Evolutionary conservation across 176 grass and related monocot genomes (phyloP), one percentile per base, ranked within the genome.

Genomic region (Calamus simplicifolius): DNA sequence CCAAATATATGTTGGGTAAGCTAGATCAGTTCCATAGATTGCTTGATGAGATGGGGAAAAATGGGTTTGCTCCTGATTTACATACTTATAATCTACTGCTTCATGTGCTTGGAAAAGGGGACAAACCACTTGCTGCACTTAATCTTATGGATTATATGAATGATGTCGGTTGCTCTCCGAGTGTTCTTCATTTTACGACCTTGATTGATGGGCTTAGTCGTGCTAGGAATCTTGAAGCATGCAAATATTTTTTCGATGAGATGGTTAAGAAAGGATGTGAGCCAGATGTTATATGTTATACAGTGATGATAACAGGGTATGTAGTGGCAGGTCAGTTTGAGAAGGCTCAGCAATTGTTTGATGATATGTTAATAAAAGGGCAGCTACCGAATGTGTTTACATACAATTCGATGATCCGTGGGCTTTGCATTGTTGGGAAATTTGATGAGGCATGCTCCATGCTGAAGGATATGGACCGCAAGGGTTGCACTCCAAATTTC

Each of bases 121-220:
- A 96, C 60, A 96, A 96, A 54, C 86, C 92, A 16, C 76, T 90
- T 52, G 87, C 92, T 35, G 92, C 87, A 70, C 83, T 90, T 62
- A 90, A 96, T 79, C 75, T 96, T 69, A 68, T 96, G 48, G 90
- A 88, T 73, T 85, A 96, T 73, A 96, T 96, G 92, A 76, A 69
- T 49, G 84, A 97, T 77, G 77, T 88, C 54, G 86, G 75, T 14
- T 91, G 80, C 67, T 51, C 73, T 51, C 87, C 92, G 0, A 90
- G 52, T 85, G 83, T 91, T 35, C 87, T 97, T 25, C 87, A 91
- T 90, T 97, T 97, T 69, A 97, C 92, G 50, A 91, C 90, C 57
- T 73, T 97, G 80, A 91, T 97, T 5, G 87, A 97, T 59, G 92
- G 92, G 68, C 81, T 97, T 63, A 89, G 92, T 66, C 83, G 84